Conservation (phyloP, 2,329 filamentous ascomycete species). For the Mycocentrospora acerina region DNA sequence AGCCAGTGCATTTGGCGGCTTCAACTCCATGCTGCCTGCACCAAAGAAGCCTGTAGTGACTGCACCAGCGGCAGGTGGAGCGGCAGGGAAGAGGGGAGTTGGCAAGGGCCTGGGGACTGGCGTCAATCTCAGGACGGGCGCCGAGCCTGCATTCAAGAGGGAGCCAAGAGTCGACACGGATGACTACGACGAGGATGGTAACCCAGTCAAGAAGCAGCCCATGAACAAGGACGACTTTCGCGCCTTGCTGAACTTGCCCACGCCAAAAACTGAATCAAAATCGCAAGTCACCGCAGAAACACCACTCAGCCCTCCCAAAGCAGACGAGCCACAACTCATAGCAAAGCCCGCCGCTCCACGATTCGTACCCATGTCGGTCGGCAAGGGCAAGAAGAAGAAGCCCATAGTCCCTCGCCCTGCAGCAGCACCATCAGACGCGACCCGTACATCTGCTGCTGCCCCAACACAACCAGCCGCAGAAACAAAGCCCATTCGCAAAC, state of each 20-base stretch:
- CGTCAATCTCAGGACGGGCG: constrained; percentile 78
- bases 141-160: constrained; percentile 78
- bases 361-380: constrained; percentile 88
- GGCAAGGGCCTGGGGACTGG: constrained; percentile 53
- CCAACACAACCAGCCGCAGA: constrained; percentile 14
- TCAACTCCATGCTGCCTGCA: constrained; percentile 83
- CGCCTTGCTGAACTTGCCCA: constrained; percentile 38
- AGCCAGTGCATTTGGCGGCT: constrained; percentile 70
- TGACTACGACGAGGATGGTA: constrained; percentile 41
- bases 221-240: constrained; percentile 35
- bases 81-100: constrained; percentile 34
- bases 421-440: constrained; percentile 2
- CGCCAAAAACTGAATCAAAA: constrained; percentile 25
- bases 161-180: constrained; percentile 47
- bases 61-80: constrained; percentile 24
- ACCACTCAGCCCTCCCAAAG: constrained; percentile 46
- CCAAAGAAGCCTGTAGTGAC: constrained; percentile 62
- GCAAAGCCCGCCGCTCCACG: constrained; percentile 71
- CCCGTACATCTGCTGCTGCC: constrained; percentile 1
- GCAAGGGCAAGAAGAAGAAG: constrained; percentile 62
- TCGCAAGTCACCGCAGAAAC: constrained; percentile 46
- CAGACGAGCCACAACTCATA: constrained; percentile 56
- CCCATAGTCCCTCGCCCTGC: constrained; percentile 12
- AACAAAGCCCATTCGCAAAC: constrained; percentile 46
- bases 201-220: constrained; percentile 27